phyloP scores from a whole-genome alignment of 2,329 filamentous ascomycete genomes.

The Xylaria hypoxylon region DNA sequence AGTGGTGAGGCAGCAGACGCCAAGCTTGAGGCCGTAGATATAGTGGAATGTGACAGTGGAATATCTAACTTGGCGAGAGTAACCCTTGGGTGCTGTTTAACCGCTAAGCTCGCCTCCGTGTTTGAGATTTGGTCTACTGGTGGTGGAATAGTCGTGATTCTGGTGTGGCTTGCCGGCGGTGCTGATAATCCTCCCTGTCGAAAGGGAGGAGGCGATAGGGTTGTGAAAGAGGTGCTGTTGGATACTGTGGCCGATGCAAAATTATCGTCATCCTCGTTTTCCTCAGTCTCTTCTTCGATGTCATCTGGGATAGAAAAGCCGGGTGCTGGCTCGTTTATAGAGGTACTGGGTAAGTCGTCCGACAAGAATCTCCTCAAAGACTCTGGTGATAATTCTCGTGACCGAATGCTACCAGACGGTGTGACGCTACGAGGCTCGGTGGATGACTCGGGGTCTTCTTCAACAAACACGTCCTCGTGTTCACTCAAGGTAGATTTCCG shows the following conservation, averaged over 20 bases:
- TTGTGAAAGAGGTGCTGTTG: constrained; percentile 59
- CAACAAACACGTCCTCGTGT: constrained; percentile 46
- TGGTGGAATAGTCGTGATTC: constrained; percentile 41
- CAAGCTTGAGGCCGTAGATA: constrained; percentile 46
- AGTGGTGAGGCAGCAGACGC: constrained; percentile 54
- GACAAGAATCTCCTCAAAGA: constrained; percentile 64
- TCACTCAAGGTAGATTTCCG: constrained; percentile 45
- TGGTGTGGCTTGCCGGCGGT: constrained; percentile 40
- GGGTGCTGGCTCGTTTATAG: constrained; percentile 50
- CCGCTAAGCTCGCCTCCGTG: constrained; percentile 38
- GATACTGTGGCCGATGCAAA: constrained; percentile 66
- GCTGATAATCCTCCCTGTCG: constrained; percentile 55
- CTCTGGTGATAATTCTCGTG: constrained; percentile 67
- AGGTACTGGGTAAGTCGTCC: constrained; percentile 56
- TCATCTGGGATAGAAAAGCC: constrained; percentile 59
- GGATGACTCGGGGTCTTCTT: constrained; percentile 45
- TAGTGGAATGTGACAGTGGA: constrained; percentile 47
- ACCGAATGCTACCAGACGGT: constrained; percentile 58
- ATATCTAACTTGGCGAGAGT: constrained; percentile 39
- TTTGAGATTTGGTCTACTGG: constrained; percentile 23
- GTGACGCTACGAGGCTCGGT: constrained; percentile 51
- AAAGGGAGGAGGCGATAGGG: constrained; percentile 66
- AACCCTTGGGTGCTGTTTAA: background rate
- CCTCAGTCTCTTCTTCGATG: constrained; percentile 64
- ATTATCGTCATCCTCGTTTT: constrained; percentile 70